Evolutionary conservation across 225 moss, liverwort and hornwort genomes (phyloP), one percentile per base, ranked within the genome.

Genomic region (Marchantia polymorpha): DNA sequence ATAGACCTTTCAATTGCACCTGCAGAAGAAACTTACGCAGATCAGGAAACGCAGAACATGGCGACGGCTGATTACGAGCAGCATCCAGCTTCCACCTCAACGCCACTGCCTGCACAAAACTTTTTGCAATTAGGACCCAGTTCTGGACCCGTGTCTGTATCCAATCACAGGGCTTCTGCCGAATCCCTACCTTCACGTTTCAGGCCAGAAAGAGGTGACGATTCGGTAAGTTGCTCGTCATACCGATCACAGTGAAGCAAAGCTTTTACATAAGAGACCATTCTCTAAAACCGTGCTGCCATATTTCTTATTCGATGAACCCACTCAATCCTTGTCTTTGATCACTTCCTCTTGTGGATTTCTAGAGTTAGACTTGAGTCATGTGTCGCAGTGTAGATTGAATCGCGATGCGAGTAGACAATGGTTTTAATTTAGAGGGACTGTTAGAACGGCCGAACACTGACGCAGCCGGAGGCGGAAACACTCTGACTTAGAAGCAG

Each of bases 1-100:
- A 77, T 77, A 27, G 77, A 77, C 27, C 77, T 77, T 26, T 77
- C 77, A 63, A 23, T 77, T 27, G 56, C 59, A 17, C 61, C 61
- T 1, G 7, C 10, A n/a, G 77, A 77, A 12, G 77, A 77, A 23
- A 4, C 49, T 64, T 64, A 65, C 61, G 8, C 55, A 53, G 76
- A 76, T 61, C 59, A 59, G 22, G 59, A 77, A 49, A 27, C 46
- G 64, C 64, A 64, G 49, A 48, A 65, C 12, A 65, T 47, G 48
- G 51, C 49, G 48, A 47, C 9, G 6, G 4, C 30, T 12, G 63
- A 56, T 39, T 39, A 39, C 17, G 63, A 63, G 0, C 12, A 63
- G 39, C 30, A 77, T 17, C 59, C 61, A 52, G 58, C 56, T 63
- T 58, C 76, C 56, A 31, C 64, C 14, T 64, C 64, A 20, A 64